phyloP scores from a whole-genome alignment of 2,329 filamentous ascomycete genomes.

The Ophiostoma tasmaniense region DNA sequence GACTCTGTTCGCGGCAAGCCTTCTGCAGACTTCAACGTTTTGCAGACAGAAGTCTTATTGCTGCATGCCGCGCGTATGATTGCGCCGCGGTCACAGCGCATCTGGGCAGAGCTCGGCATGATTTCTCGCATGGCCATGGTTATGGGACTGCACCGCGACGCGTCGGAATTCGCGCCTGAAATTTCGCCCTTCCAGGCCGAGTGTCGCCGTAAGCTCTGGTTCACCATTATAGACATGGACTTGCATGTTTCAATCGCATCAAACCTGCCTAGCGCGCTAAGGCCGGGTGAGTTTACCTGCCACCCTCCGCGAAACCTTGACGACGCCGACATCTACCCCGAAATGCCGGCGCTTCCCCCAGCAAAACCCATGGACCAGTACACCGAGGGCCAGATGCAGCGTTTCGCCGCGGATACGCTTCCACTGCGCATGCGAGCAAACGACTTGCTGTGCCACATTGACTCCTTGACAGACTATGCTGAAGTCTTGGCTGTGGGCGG shows the following conservation, averaged over 20 bases:
- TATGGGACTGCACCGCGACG: constrained; percentile 50
- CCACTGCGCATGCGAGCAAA: constrained; percentile 41
- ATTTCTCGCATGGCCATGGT: constrained; percentile 51
- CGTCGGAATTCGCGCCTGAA: constrained; percentile 40
- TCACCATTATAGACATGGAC: constrained; percentile 48
- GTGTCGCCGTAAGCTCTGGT: constrained; percentile 47
- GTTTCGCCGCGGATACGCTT: constrained; percentile 44
- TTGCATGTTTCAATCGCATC: constrained; percentile 45
- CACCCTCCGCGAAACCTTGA: constrained; percentile 45
- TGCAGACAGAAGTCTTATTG: constrained; percentile 48
- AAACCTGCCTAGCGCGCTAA: constrained; percentile 43
- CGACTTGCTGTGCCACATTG: constrained; percentile 43
- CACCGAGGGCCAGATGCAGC: constrained; percentile 47
- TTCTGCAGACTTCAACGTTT: constrained; percentile 41
- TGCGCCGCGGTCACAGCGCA: constrained; percentile 39
- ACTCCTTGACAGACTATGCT: constrained; percentile 43
- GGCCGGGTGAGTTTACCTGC: constrained; percentile 47
- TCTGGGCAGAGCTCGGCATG: constrained; percentile 47
- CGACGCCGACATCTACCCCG: constrained; percentile 40
- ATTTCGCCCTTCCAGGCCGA: constrained; percentile 46
- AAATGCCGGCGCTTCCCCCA: constrained; percentile 41
- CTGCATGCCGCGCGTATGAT: constrained; percentile 46
- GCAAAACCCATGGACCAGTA: constrained; percentile 43
- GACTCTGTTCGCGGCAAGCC: constrained; percentile 45
- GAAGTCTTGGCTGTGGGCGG: constrained; percentile 45